A percentile compares a stretch with the other conserved stretches of the same genome.
Evolutionary conservation across 2,329 filamentous ascomycete genomes (phyloP).

Genomic region (Helminthosporium solani): DNA sequence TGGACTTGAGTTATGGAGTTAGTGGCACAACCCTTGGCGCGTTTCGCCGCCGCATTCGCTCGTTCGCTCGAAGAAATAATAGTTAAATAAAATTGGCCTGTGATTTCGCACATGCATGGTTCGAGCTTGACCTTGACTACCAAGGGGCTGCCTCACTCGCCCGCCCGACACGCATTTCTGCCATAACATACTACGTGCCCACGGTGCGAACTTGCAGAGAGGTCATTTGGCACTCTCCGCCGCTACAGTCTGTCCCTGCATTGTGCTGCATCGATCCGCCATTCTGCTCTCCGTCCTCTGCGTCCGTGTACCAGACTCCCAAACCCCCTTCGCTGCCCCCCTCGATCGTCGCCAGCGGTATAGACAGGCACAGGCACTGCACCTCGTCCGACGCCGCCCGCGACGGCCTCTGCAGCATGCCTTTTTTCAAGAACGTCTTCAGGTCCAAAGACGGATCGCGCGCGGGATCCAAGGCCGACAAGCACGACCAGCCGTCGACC

Average conservation of each 20-base stretch:
- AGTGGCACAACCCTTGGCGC: background rate
- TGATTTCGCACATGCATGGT: background rate
- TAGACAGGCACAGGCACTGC: conserved; percentile 27
- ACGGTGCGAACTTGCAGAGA: no score
- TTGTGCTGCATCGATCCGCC: no score
- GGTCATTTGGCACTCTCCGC: no score
- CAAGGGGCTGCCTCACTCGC: background rate
- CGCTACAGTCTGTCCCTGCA: no score
- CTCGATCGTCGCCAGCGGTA: conserved; percentile 17
- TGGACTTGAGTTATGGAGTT: background rate
- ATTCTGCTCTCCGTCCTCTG: no score
- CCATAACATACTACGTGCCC: no score
- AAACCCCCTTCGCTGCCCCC: conserved; percentile 5
- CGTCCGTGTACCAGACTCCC: background rate
- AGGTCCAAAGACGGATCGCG: conserved; percentile 37
- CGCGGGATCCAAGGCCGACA: conserved; percentile 32
- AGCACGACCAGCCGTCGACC: conserved; percentile 26
- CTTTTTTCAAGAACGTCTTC: conserved; percentile 44
- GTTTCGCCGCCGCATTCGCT: conserved; percentile 1
- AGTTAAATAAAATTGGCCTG: background rate
- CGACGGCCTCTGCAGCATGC: conserved; percentile 26
- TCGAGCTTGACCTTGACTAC: background rate
- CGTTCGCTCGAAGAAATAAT: background rate
- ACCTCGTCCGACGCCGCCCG: conserved; percentile 16
- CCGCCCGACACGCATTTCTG: no score